Conservation (phyloP, 202 grass and related monocot genomes). For the Zoysia matrella region DNA sequence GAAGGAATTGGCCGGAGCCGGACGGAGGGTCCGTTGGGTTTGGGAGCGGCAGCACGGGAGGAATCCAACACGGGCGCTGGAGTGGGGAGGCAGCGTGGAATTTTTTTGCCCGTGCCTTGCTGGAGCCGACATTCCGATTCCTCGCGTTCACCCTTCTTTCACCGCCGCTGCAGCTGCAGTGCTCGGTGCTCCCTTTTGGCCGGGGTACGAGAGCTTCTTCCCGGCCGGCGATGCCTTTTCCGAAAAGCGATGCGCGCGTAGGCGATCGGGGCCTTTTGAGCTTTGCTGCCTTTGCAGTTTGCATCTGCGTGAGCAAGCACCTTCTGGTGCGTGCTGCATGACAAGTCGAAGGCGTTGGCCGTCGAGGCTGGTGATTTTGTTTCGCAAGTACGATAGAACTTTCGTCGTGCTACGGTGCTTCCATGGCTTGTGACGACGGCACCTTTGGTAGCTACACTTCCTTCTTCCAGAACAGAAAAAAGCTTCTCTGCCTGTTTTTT, state of each 20-base stretch:
- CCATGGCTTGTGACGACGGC: too few relatives aligned
- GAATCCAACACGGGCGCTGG: constrained; percentile 33
- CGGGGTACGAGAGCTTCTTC: neutral
- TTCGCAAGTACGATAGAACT: too few relatives aligned
- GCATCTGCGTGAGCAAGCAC: neutral
- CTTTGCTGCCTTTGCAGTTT: neutral
- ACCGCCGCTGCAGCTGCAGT: neutral
- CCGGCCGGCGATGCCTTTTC: neutral
- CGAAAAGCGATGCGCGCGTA: neutral
- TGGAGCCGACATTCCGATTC: constrained; percentile 56
- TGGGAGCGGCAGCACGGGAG: constrained; percentile 54
- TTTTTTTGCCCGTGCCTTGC: constrained; percentile 20
- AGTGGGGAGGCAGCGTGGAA: neutral
- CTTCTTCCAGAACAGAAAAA: too few relatives aligned
- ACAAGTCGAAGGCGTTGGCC: neutral
- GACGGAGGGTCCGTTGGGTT: neutral
- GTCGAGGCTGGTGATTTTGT: too few relatives aligned
- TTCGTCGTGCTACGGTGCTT: too few relatives aligned
- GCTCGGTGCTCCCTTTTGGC: neutral
- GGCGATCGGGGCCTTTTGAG: neutral
- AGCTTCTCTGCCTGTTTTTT: neutral
- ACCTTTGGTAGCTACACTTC: too few relatives aligned
- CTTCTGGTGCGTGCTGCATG: neutral
- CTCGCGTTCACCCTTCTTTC: constrained; percentile 42
- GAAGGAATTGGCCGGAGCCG: constrained; percentile 26